These are phyloP conservation scores for Umbilicaria muhlenbergii DNA, from an alignment of 495 filamentous ascomycete genomes.

Conservation along the genomic window DNA sequence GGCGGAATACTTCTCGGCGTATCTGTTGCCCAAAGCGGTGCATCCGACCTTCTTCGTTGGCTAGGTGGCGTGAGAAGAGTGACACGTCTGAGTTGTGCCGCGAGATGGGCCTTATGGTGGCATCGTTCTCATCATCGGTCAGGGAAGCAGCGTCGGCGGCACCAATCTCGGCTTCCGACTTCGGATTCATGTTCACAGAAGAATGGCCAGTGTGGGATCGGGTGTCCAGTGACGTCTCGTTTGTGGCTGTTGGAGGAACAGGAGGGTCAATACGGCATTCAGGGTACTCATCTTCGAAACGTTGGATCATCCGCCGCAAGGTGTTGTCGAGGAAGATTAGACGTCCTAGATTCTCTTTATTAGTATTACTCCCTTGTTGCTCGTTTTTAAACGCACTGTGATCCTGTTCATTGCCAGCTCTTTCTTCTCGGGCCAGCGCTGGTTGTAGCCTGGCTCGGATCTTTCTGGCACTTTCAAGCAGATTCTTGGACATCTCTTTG, in stretches of 20 bases:
- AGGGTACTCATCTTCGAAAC: constrained; percentile 92
- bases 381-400: constrained; percentile 47
- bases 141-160: constrained; percentile 11
- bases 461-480: constrained; percentile 72
- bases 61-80: constrained; percentile 59
- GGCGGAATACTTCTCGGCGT: constrained; percentile 48
- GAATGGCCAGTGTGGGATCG: too few relatives aligned
- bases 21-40: constrained; percentile 74
- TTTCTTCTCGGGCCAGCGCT: constrained; percentile 63
- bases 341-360: constrained; percentile 30
- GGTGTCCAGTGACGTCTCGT: background rate
- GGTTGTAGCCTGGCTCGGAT: constrained; percentile 73
- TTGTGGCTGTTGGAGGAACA: constrained; percentile 7
- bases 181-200: too few relatives aligned
- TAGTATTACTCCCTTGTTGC: background rate
- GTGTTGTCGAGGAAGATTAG: constrained; percentile 85
- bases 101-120: constrained; percentile 32
- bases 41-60: constrained; percentile 78
- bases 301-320: constrained; percentile 75
- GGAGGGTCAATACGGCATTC: constrained; percentile 49
- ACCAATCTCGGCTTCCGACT: background rate
- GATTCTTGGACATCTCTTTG: constrained; percentile 81
- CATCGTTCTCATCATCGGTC: constrained; percentile 22
- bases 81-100: constrained; percentile 67
- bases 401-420: constrained; percentile 46